phyloP scores from a whole-genome alignment of 768 basidiomycete genomes.

The Cantharellus anzutake region DNA sequence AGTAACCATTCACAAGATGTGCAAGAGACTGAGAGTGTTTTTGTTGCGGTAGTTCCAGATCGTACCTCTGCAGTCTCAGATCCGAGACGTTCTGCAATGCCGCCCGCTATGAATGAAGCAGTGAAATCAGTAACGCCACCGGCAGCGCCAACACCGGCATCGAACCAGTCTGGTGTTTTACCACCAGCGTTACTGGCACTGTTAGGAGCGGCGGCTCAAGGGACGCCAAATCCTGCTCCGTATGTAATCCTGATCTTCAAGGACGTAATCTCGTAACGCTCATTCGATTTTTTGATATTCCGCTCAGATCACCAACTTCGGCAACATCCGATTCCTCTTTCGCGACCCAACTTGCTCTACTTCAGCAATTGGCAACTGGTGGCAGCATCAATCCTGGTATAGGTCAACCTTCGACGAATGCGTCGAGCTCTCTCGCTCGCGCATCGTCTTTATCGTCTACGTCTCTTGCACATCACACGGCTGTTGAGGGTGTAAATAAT shows the following conservation, averaged over 20 bases:
- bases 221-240: neutral
- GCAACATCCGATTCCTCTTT: neutral
- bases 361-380: slow-evolving; percentile 59
- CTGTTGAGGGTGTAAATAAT: too few relatives aligned
- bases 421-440: slow-evolving; percentile 17
- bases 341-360: slow-evolving; percentile 35
- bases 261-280: too few relatives aligned
- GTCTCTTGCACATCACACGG: slow-evolving; percentile 13
- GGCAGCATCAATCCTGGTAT: neutral
- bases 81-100: neutral
- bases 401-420: slow-evolving; percentile 11
- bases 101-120: neutral
- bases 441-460: slow-evolving; percentile 3
- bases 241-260: too few relatives aligned
- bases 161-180: slow-evolving; percentile 6
- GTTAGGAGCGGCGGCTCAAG: neutral
- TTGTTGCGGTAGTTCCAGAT: slow-evolving; percentile 1
- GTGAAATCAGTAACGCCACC: neutral
- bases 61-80: slow-evolving; percentile 2
- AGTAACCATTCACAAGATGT: neutral
- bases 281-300: neutral
- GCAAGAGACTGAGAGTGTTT: neutral
- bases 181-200: slow-evolving; percentile 9
- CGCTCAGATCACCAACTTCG: neutral
- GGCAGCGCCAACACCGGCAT: slow-evolving; percentile 10